Base-by-base conservation (phyloP, 352 stramenopile genomes). In the Phytophthora syringae region DNA sequence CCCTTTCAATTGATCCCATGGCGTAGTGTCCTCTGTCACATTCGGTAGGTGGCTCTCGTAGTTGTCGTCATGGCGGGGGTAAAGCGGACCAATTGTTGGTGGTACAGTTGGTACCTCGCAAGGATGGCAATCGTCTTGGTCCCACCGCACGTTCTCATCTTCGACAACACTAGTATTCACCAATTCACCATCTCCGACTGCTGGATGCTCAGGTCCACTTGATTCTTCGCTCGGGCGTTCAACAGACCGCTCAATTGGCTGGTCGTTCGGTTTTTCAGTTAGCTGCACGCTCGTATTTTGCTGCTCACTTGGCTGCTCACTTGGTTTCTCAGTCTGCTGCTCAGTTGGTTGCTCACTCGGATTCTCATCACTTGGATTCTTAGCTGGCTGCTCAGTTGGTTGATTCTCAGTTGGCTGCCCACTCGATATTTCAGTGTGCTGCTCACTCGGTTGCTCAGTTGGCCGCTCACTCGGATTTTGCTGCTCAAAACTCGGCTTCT, bases 41-140 rank as follows among this genome's bases (percentile, higher is more conserved):
- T 36, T 55, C 15, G 59, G 59, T 7, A 60, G 42, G 13, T 67
- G 30, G 16, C 59, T 49, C 13, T 36, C 25, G 25, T 52, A 40
- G 57, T 65, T 36, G n/a, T 58, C 48, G 13, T 58, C 36, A 4
- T 21, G 20, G 12, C 15, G 34, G 13, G 60, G 59, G 43, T 55
- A 45, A n/a, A 43, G 18, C 13, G 60, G 60, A 39, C 30, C 16
- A 30, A 62, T 24, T 40, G 43, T 62, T 27, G 50, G 51, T 18
- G 49, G 58, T 7, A 42, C 28, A 16, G 60, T 67, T 18, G 60
- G 60, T 3, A 68, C 42, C 7, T 63, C 60, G 21, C 60, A 63
- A 21, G 52, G 52, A 53, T 63, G 5, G 11, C 60, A 68, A 1
- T 62, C 52, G 15, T 52, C 52, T 32, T 52, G 60, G 16, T 63